A percentile compares a stretch with the other conserved stretches of the same genome.
Evolutionary conservation across 2,329 filamentous ascomycete species (phyloP).

Genomic region (Helicocarpus griseus): DNA sequence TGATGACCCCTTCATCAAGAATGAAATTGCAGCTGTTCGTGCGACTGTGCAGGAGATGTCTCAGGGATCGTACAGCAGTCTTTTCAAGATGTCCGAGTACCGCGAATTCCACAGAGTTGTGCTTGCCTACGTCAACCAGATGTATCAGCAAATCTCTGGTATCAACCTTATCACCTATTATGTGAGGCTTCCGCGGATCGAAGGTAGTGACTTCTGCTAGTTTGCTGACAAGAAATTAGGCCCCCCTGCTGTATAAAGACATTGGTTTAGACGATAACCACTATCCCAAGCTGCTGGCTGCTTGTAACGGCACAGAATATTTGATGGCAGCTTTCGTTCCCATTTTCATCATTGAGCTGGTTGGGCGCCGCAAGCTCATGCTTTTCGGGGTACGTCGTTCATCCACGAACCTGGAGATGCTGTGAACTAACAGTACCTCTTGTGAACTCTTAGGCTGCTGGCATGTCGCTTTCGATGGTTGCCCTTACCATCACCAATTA

Average conservation of each 20-base stretch:
- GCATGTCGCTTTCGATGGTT: slow-evolving; percentile 22
- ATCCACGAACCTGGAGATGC: neutral
- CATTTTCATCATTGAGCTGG: slow-evolving; percentile 37
- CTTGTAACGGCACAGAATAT: slow-evolving; percentile 22
- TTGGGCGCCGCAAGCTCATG: slow-evolving; percentile 30
- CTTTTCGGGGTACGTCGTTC: slow-evolving; percentile 17
- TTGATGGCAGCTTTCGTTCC: slow-evolving; percentile 34
- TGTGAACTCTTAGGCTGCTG: slow-evolving; percentile 12
- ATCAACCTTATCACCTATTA: slow-evolving; percentile 30
- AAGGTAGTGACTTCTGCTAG: slow-evolving; percentile 20
- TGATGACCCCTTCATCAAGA: slow-evolving; percentile 27
- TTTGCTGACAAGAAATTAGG: neutral
- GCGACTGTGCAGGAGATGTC: slow-evolving; percentile 29
- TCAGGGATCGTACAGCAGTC: slow-evolving; percentile 33
- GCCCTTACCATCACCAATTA: slow-evolving; percentile 42
- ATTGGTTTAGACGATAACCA: neutral
- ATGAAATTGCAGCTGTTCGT: slow-evolving; percentile 32
- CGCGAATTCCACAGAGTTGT: slow-evolving; percentile 26
- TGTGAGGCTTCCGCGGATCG: slow-evolving; percentile 28
- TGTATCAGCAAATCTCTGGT: slow-evolving; percentile 30
- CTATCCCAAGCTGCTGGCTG: slow-evolving; percentile 19
- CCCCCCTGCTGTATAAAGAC: neutral
- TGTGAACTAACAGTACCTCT: neutral
- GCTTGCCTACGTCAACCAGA: slow-evolving; percentile 25
- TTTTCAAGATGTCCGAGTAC: slow-evolving; percentile 26